Base-by-base conservation (phyloP, 352 stramenopile species). In the Lagenidium giganteum region DNA sequence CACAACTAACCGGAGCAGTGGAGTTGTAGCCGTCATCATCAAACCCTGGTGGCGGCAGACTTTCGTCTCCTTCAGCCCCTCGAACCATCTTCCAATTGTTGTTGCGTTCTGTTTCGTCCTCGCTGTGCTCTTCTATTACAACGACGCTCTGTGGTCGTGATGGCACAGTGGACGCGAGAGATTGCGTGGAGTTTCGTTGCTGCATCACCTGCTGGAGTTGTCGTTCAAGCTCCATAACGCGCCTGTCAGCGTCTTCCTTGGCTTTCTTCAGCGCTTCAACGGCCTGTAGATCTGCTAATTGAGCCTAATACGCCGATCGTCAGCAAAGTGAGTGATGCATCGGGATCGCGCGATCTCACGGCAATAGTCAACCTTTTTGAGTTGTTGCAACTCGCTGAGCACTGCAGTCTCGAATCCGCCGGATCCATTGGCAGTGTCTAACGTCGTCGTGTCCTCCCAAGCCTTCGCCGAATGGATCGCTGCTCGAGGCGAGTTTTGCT, bases 381-480 rank as follows among this genome's bases (percentile, higher is more conserved):
- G 59, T 22, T 64, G 64, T n/a, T 67, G 64, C 5, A 85, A 48
- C 33, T 85, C 67, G 2, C 54, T 26, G 3, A 85, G 28, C 8
- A 85, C 59, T 42, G 73, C 56, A 0, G 61, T 36, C 47, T 82
- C 61, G 31, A 85, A 85, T 16, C 20, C 11, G 30, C 37, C 0
- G 46, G 46, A 8, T 26, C 21, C 20, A 45, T 13, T 17, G 37
- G 17, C 20, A 31, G 13, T 12, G 8, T 31, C 14, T 44, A 11
- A 32, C 17, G 28, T 33, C 28, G 11, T 11, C 11, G n/a, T n/a
- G n/a, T n/a, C n/a, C 32, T 12, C 32, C 32, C 9, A 12, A 27
- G 5, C 18, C 18, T 12, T 26, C 22, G 35, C 21, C 18, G 35
- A 12, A 6, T 42, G 18, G 18, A n/a, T n/a, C n/a, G n/a, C n/a